Base-by-base conservation (phyloP, 176 grass and related monocot species). In the Sorghum bicolor region DNA sequence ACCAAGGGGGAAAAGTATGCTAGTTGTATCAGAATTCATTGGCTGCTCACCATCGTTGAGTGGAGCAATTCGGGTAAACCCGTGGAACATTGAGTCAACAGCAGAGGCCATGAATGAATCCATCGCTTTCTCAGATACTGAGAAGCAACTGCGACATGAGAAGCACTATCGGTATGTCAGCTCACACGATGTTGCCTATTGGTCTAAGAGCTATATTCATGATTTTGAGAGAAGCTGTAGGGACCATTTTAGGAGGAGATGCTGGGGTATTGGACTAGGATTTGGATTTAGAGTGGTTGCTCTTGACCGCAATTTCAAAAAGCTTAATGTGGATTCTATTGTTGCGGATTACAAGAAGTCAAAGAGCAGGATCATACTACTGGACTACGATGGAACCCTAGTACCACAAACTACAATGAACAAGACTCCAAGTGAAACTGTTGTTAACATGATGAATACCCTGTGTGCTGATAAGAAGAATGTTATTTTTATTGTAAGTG, bases 271-370 rank as follows among this genome's bases (percentile, higher is more conserved):
- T 57, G 86, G 86, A 57, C 10, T 88, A 36, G 86, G 86, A 73
- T 88, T 88, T 88, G 86, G 86, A 79, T 88, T 88, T 74, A 88
- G 86, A 73, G 86, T 88, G 57, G 86, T 88, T 84, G 86, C 86
- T 33, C 86, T 88, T 73, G 86, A 88, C 44, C 86, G 58, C 67
- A 88, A 84, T 76, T 88, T 88, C 86, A 78, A 84, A 83, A 88
- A 88, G 34, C 80, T 88, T 36, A 74, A 80, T 8, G 80, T 88
- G 5, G 86, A 88, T 84, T 88, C 86, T 84, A 88, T 88, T 84
- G 80, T 84, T 65, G 67, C 31, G 10, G 86, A 88, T 84, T 88
- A 88, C 67, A 88, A 88, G 86, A 84, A 88, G 57, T 73, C 86
- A 3, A 83, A 88, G 67, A 84, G 86, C 86, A 83, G 86, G 57